Evolutionary conservation across 2,329 filamentous ascomycete genomes (phyloP).

Genomic region (Calonectria pteridis): DNA sequence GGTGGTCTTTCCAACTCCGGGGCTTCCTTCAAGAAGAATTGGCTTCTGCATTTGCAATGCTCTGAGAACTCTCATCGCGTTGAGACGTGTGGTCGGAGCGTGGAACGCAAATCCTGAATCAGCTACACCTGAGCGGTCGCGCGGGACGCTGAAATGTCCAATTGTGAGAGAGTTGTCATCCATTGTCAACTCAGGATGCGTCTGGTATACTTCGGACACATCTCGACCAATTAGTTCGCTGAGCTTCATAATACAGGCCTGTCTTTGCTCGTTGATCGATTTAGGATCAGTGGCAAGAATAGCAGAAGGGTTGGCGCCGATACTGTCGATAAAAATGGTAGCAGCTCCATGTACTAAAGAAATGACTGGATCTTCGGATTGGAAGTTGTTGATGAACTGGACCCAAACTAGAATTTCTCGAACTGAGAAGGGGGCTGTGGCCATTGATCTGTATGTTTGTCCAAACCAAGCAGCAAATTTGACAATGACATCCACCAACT

Average conservation of each 20-base stretch:
- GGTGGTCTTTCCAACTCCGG: constrained; percentile 98
- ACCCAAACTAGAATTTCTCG: constrained; percentile 95
- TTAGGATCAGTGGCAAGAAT: constrained; percentile 80
- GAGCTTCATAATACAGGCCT: constrained; percentile 79
- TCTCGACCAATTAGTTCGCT: constrained; percentile 74
- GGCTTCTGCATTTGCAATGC: constrained; percentile 91
- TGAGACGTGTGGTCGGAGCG: constrained; percentile 89
- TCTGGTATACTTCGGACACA: constrained; percentile 74
- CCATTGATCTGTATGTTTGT: constrained; percentile 79
- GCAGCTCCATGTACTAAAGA: constrained; percentile 85
- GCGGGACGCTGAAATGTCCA: constrained; percentile 79
- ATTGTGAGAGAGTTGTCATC: constrained; percentile 69
- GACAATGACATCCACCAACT: constrained; percentile 78
- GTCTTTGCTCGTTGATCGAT: constrained; percentile 78
- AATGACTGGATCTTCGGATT: constrained; percentile 58
- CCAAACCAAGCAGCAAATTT: constrained; percentile 96
- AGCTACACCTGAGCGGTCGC: constrained; percentile 55
- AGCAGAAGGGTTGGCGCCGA: constrained; percentile 94
- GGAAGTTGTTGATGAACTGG: constrained; percentile 84
- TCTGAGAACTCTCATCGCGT: constrained; percentile 90
- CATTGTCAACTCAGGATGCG: constrained; percentile 69
- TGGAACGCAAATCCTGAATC: constrained; percentile 73
- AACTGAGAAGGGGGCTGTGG: constrained; percentile 85
- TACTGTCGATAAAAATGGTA: constrained; percentile 94
- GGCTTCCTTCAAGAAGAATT: constrained; percentile 93